Percentiles rank a stretch among this genome's conserved stretches.
phyloP scores from a whole-genome alignment of 2,329 filamentous ascomycete genomes.

The Tolypocladium ophioglossoides region DNA sequence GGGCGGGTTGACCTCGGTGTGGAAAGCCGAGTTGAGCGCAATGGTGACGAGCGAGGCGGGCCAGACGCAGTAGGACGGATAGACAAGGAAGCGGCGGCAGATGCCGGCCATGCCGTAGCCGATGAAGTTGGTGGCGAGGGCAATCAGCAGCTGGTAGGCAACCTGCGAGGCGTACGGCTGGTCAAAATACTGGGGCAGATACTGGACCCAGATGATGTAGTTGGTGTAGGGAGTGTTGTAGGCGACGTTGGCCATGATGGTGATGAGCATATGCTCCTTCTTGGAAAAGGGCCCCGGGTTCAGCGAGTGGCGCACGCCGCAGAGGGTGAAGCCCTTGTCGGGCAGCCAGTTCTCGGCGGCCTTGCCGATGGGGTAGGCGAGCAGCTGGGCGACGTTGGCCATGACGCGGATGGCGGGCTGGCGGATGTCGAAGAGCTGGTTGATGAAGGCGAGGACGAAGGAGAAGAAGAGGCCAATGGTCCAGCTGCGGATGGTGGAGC shows the following conservation, averaged over 20 bases:
- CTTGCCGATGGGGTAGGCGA: constrained; percentile 45
- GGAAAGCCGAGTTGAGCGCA: constrained; percentile 42
- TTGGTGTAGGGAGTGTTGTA: constrained; percentile 43
- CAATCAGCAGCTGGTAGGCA: constrained; percentile 44
- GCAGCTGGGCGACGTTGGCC: constrained; percentile 44
- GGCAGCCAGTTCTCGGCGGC: constrained; percentile 39
- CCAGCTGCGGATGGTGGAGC: constrained; percentile 45
- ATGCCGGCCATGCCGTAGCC: constrained; percentile 51
- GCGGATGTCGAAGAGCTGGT: constrained; percentile 48
- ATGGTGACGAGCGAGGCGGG: constrained; percentile 44
- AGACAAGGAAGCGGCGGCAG: constrained; percentile 42
- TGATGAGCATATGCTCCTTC: constrained; percentile 52
- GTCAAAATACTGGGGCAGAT: constrained; percentile 41
- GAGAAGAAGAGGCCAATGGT: constrained; percentile 41
- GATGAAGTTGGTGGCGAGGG: constrained; percentile 45
- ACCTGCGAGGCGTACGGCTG: constrained; percentile 41
- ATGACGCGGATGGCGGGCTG: constrained; percentile 43
- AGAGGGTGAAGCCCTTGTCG: constrained; percentile 35
- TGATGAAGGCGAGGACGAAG: constrained; percentile 37
- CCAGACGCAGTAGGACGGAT: constrained; percentile 47
- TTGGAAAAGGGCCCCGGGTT: constrained; percentile 47
- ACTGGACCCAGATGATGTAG: constrained; percentile 44
- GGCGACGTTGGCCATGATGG: constrained; percentile 51
- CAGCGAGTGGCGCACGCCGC: constrained; percentile 34
- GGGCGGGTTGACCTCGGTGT: constrained; percentile 29